phyloP scores from a whole-genome alignment of 805 yeast species.

The Henningerozyma blattae region DNA sequence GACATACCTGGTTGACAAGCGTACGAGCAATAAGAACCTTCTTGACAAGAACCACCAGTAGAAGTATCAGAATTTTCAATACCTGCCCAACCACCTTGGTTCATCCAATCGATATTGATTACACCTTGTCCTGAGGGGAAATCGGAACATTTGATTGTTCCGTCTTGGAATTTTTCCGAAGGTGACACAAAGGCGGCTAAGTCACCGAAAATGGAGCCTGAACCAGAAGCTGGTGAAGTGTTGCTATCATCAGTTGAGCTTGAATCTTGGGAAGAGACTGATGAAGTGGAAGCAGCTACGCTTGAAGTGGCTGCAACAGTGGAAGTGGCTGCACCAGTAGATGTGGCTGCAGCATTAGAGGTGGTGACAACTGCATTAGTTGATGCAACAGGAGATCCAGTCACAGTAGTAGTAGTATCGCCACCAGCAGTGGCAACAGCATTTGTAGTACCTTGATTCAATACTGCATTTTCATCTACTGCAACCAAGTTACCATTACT shows the following conservation, averaged over 20 bases:
- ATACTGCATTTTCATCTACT: slow-evolving; percentile 14
- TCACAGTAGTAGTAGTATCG: slow-evolving; percentile 15
- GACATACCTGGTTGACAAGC: slow-evolving; percentile 99
- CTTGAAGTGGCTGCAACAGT: slow-evolving; percentile 13
- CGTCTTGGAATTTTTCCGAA: slow-evolving; percentile 49
- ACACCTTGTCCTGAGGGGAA: slow-evolving; percentile 75
- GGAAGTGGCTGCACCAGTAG: slow-evolving; percentile 6
- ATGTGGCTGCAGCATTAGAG: slow-evolving; percentile 11
- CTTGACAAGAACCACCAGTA: slow-evolving; percentile 44
- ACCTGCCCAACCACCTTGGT: slow-evolving; percentile 38
- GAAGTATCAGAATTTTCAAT: slow-evolving; percentile 41
- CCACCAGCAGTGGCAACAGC: slow-evolving; percentile 23
- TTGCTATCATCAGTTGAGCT: slow-evolving; percentile 11
- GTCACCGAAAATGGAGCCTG: slow-evolving; percentile 37
- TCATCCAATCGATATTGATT: slow-evolving; percentile 43
- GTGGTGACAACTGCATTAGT: slow-evolving; percentile 8
- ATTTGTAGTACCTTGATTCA: background rate
- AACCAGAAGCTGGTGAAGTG: slow-evolving; percentile 11
- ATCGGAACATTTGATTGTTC: slow-evolving; percentile 49
- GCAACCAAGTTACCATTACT: too few species aligned
- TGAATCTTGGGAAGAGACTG: slow-evolving; percentile 8
- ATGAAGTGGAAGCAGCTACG: slow-evolving; percentile 7
- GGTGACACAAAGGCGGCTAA: slow-evolving; percentile 45
- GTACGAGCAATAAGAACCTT: slow-evolving; percentile 91
- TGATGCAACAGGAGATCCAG: slow-evolving; percentile 4